Evolutionary conservation across 1,284 basidiomycete species (phyloP).

Genomic region (Boletellus deceptivus): DNA sequence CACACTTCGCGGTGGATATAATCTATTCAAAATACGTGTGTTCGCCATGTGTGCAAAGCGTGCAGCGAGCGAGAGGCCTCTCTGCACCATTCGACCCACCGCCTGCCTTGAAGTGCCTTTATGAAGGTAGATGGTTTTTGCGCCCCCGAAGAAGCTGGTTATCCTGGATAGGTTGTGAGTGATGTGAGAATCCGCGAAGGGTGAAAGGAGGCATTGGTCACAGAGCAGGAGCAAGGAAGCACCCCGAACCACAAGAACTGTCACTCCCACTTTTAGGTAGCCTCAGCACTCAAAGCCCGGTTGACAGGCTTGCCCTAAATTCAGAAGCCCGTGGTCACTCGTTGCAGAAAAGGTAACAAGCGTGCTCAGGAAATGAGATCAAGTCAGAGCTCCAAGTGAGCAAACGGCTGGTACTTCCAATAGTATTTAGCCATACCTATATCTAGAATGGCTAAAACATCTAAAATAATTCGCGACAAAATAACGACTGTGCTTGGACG

Average conservation of each 20-base stretch:
- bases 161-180: conserved; percentile 24
- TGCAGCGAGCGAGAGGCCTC: conserved; percentile 28
- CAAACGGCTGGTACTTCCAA: no score
- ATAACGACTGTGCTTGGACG: no score
- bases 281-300: neutral
- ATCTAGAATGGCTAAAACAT: no score
- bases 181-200: conserved; percentile 15
- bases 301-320: neutral
- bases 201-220: conserved; percentile 20
- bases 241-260: no score
- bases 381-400: neutral
- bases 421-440: no score
- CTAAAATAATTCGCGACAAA: no score
- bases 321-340: neutral
- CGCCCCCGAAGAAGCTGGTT: conserved; percentile 30
- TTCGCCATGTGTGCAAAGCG: conserved; percentile 30
- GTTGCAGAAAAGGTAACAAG: neutral
- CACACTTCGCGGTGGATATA: conserved; percentile 16
- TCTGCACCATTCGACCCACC: conserved; percentile 35
- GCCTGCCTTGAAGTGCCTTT: conserved; percentile 27
- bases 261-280: neutral
- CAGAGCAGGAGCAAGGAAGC: no score
- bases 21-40: conserved; percentile 21
- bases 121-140: conserved; percentile 31
- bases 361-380: neutral